Percentiles rank a stretch among this genome's conserved stretches.
These are phyloP conservation scores for Podospora pseudocomata DNA, from an alignment of 495 filamentous ascomycete species.

Conservation along the genomic window DNA sequence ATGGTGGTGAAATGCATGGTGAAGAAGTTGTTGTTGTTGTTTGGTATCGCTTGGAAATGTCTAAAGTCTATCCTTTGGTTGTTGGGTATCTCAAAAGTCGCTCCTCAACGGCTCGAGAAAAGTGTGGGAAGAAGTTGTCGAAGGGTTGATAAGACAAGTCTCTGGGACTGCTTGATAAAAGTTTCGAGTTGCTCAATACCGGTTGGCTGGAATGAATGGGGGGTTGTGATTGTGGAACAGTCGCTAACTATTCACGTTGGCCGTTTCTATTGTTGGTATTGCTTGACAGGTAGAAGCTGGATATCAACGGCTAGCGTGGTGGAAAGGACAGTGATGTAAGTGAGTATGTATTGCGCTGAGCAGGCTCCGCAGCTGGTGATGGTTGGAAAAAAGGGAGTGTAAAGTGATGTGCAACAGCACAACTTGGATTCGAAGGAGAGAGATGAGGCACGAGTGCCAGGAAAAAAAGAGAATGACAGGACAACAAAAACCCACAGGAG, in stretches of 20 bases:
- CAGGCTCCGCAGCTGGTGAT: constrained; percentile 1
- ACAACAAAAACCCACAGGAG: not conserved
- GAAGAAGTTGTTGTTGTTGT: not conserved
- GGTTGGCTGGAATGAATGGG: constrained; percentile 6
- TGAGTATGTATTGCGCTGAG: not conserved
- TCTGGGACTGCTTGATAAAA: constrained; percentile 23
- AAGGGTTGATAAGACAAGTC: constrained; percentile 13
- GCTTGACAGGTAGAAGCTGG: not conserved
- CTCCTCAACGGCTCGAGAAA: constrained; percentile 8
- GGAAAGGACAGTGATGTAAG: not conserved
- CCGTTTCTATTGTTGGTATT: not conserved
- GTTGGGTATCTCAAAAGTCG: constrained; percentile 6
- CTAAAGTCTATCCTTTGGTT: not conserved
- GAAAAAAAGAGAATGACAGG: constrained; percentile 2
- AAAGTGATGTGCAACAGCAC: constrained; percentile 3
- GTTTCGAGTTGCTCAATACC: constrained; percentile 1
- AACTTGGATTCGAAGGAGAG: not conserved
- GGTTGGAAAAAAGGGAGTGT: constrained; percentile 2
- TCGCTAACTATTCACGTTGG: not conserved
- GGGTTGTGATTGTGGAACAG: too few species aligned
- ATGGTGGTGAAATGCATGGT: constrained; percentile 25
- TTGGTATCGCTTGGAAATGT: constrained; percentile 5
- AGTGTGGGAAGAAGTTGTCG: not conserved
- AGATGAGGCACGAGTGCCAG: not conserved
- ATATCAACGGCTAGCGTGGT: constrained; percentile 2